Evolutionary conservation across 768 basidiomycete species (phyloP).

Genomic region (Pleurotus ostreatus): DNA sequence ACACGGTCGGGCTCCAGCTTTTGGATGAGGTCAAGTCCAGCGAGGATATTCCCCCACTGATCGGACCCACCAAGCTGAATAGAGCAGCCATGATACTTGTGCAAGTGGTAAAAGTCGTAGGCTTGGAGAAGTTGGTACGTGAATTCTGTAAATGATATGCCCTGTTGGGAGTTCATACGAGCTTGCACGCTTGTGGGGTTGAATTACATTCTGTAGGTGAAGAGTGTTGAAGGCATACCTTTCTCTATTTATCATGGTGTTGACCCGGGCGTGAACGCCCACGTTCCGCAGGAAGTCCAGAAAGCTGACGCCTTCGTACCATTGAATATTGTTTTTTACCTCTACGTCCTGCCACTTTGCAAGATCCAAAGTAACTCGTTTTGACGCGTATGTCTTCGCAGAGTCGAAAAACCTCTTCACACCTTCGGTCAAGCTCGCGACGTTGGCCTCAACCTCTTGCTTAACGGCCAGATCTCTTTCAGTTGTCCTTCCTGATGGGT

Average conservation of each 20-base stretch:
- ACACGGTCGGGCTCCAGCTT: conserved; percentile 31
- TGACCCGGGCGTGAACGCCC: conserved; percentile 78
- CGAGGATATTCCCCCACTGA: conserved; percentile 97
- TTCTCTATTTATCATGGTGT: conserved; percentile 86
- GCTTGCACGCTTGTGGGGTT: conserved; percentile 62
- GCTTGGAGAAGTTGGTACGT: conserved; percentile 97
- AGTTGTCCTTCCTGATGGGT: conserved; percentile 85
- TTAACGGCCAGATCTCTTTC: conserved; percentile 72
- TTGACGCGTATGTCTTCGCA: conserved; percentile 56
- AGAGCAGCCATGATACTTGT: conserved; percentile 61
- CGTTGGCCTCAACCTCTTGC: conserved; percentile 62
- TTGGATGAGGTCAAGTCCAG: conserved; percentile 87
- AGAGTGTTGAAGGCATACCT: conserved; percentile 44
- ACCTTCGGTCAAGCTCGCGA: conserved; percentile 53
- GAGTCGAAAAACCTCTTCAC: conserved; percentile 71
- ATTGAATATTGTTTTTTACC: conserved; percentile 55
- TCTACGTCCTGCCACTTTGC: conserved; percentile 18
- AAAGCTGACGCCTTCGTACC: conserved; percentile 71
- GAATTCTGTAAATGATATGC: conserved; percentile 98
- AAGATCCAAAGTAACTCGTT: conserved; percentile 22
- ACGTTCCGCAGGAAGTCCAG: conserved; percentile 82
- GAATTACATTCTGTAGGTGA: neutral
- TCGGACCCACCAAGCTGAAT: conserved; percentile 96
- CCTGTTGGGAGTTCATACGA: conserved; percentile 73
- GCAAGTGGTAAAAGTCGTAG: conserved; percentile 85